Conservation (phyloP, 2,329 filamentous ascomycete species). For the Fusarium incarnatum region DNA sequence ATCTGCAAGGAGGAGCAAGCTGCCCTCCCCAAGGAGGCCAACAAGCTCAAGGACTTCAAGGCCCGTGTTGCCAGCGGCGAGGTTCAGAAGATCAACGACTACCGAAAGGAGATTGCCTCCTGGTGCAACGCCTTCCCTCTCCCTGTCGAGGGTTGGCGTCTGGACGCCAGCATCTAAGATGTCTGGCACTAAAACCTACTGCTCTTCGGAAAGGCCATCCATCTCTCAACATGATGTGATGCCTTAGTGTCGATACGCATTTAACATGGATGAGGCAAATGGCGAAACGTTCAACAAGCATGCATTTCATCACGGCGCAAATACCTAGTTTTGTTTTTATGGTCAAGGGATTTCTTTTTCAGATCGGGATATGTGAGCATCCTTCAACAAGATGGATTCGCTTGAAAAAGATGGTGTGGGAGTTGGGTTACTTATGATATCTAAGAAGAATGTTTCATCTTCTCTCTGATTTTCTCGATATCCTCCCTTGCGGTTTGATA, state of each 20-base stretch:
- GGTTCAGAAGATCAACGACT: constrained; percentile 82
- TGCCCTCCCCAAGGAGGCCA: constrained; percentile 91
- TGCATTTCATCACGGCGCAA: constrained; percentile 50
- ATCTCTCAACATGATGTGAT: constrained; percentile 27
- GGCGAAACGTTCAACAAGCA: constrained; percentile 50
- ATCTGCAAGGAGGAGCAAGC: constrained; percentile 89
- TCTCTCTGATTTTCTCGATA: constrained; percentile 14
- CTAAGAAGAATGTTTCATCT: constrained; percentile 33
- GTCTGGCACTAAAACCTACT: constrained; percentile 9
- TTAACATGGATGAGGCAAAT: constrained; percentile 51
- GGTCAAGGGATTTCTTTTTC: constrained; percentile 26
- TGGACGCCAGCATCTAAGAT: constrained; percentile 68
- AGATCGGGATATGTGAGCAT: constrained; percentile 42
- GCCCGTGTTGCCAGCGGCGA: constrained; percentile 84
- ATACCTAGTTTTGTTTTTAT: constrained; percentile 44
- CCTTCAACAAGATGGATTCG: constrained; percentile 46
- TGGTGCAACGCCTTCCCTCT: constrained; percentile 95
- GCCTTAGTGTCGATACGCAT: constrained; percentile 40
- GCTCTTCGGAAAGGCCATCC: constrained; percentile 9
- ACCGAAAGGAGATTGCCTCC: constrained; percentile 87
- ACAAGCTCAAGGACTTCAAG: constrained; percentile 99
- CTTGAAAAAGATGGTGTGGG: constrained; percentile 42
- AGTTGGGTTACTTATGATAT: constrained; percentile 44
- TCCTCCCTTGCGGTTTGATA: not conserved
- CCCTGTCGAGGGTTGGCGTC: constrained; percentile 80